Evolutionary conservation across 768 basidiomycete species (phyloP).

Genomic region (Boletus subcaerulescens): DNA sequence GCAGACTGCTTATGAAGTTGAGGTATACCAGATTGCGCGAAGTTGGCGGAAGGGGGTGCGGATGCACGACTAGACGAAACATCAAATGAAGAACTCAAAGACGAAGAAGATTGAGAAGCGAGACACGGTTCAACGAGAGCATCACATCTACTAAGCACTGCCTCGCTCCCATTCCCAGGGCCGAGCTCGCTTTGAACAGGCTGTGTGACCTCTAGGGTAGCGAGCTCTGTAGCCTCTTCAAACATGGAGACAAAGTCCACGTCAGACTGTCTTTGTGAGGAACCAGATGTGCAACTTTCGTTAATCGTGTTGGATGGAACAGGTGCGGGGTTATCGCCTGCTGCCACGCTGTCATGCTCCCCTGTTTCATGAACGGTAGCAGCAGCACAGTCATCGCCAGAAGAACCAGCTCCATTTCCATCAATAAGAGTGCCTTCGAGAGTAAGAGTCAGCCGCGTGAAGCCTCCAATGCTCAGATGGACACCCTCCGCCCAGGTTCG

Average conservation of each 20-base stretch:
- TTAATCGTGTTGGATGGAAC: constrained; percentile 20
- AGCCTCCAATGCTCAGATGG: constrained; percentile 39
- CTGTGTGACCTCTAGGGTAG: constrained; percentile 21
- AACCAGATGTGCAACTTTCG: constrained; percentile 10
- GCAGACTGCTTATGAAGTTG: constrained; percentile 43
- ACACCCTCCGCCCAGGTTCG: constrained; percentile 40
- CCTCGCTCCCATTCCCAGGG: constrained; percentile 21
- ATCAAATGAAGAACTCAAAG: constrained; percentile 33
- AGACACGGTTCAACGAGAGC: constrained; percentile 29
- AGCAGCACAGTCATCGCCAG: constrained; percentile 22
- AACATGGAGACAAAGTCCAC: constrained; percentile 16
- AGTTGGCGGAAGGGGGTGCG: constrained; percentile 25
- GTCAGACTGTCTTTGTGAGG: constrained; percentile 22
- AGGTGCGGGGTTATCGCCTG: constrained; percentile 26
- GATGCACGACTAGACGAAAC: constrained; percentile 50
- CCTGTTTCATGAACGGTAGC: constrained; percentile 12
- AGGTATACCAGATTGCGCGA: constrained; percentile 36
- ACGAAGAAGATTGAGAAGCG: constrained; percentile 31
- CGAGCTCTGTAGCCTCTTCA: constrained; percentile 19
- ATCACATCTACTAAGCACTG: constrained; percentile 15
- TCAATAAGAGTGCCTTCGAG: constrained; percentile 42
- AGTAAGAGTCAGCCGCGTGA: constrained; percentile 56
- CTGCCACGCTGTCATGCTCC: constrained; percentile 18
- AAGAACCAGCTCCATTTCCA: constrained; percentile 35
- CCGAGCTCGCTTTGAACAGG: constrained; percentile 11